These are phyloP conservation scores for Aspergillus sparsus DNA, from an alignment of 495 filamentous ascomycete genomes.

Conservation along the genomic window DNA sequence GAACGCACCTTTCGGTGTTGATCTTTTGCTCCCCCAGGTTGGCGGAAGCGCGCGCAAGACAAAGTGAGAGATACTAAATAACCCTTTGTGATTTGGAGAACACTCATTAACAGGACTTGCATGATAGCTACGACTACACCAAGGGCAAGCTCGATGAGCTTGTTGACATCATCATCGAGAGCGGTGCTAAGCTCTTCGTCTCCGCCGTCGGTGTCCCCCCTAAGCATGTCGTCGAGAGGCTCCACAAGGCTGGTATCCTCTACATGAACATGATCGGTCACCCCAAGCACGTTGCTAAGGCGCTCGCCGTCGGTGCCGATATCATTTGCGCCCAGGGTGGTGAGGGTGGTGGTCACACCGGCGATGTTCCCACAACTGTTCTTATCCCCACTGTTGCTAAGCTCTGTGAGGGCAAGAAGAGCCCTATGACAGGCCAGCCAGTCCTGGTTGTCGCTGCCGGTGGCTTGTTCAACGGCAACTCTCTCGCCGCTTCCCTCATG, in stretches of 20 bases:
- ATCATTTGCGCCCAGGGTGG: slow-evolving; percentile 94
- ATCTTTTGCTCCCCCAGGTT: slow-evolving; percentile 91
- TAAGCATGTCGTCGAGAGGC: slow-evolving; percentile 79
- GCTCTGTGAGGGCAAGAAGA: slow-evolving; percentile 76
- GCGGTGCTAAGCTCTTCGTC: slow-evolving; percentile 89
- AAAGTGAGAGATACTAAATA: slow-evolving; percentile 59
- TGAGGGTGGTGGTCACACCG: slow-evolving; percentile 90
- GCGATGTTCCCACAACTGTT: slow-evolving; percentile 83
- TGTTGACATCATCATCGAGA: slow-evolving; percentile 88
- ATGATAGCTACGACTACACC: slow-evolving; percentile 92
- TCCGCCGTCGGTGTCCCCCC: slow-evolving; percentile 95
- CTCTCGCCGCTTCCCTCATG: slow-evolving; percentile 86
- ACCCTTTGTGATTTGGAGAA: too few species aligned
- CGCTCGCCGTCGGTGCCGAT: slow-evolving; percentile 82
- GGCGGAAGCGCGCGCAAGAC: slow-evolving; percentile 92
- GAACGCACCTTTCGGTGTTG: slow-evolving; percentile 98
- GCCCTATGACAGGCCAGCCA: slow-evolving; percentile 78
- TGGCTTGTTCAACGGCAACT: slow-evolving; percentile 90
- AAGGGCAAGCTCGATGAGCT: slow-evolving; percentile 96
- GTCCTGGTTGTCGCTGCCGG: slow-evolving; percentile 94
- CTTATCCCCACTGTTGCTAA: slow-evolving; percentile 89
- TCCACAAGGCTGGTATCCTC: slow-evolving; percentile 83
- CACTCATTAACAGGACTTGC: background rate
- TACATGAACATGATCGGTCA: slow-evolving; percentile 99
- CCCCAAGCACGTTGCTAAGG: slow-evolving; percentile 97